Percentiles rank a stretch among this genome's conserved stretches.
These are phyloP conservation scores for Arthrobotrys megalospora DNA, from an alignment of 2,329 filamentous ascomycete genomes.

Conservation along the genomic window DNA sequence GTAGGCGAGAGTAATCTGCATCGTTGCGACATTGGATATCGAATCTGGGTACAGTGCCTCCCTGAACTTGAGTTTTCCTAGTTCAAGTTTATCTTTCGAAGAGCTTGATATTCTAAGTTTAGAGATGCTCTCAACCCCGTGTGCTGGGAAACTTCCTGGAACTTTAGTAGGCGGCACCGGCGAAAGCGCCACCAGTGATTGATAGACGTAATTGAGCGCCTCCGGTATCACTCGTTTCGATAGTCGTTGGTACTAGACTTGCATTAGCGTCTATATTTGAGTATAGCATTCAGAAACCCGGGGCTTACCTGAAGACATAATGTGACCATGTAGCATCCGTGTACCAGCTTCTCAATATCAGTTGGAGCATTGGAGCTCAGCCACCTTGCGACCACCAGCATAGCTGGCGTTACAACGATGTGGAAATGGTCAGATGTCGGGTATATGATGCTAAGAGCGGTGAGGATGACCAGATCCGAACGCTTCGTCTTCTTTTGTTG, in stretches of 20 bases:
- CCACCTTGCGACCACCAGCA: slow-evolving; percentile 86
- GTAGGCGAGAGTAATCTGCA: slow-evolving; percentile 70
- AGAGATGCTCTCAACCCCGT: slow-evolving; percentile 72
- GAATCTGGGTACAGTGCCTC: slow-evolving; percentile 71
- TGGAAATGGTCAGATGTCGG: slow-evolving; percentile 98
- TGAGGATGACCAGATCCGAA: slow-evolving; percentile 86
- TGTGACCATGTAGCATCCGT: slow-evolving; percentile 83
- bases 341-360: slow-evolving; percentile 77
- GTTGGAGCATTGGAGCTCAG: slow-evolving; percentile 82
- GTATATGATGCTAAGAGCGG: slow-evolving; percentile 86
- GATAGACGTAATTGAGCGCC: slow-evolving; percentile 83
- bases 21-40: slow-evolving; percentile 67
- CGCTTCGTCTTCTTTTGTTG: slow-evolving; percentile 47
- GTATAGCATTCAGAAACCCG: background rate
- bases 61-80: slow-evolving; percentile 74
- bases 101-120: slow-evolving; percentile 69
- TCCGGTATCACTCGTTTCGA: slow-evolving; percentile 93
- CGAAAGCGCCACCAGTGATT: slow-evolving; percentile 79
- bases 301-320: slow-evolving; percentile 72
- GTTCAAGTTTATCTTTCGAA: slow-evolving; percentile 65
- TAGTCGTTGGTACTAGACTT: slow-evolving; percentile 80
- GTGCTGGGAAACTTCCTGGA: slow-evolving; percentile 75
- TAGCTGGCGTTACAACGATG: slow-evolving; percentile 90
- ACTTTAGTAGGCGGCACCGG: slow-evolving; percentile 71
- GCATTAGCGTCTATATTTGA: slow-evolving; percentile 2